These are phyloP conservation scores for Stagonosporopsis vannaccii DNA, from an alignment of 2,329 filamentous ascomycete species.

Conservation along the genomic window DNA sequence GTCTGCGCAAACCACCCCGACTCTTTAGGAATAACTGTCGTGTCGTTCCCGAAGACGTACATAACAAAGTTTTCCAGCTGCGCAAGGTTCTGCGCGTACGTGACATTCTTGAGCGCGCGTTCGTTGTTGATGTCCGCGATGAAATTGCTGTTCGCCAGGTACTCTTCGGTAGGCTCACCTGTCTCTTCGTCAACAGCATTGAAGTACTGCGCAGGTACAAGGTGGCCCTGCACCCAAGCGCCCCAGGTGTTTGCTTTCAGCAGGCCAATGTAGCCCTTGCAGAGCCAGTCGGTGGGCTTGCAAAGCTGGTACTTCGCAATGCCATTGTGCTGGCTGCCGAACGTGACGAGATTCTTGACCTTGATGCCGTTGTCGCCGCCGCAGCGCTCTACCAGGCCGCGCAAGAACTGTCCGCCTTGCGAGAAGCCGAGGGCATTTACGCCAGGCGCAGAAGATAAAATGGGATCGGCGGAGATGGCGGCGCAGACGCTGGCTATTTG, in stretches of 20 bases:
- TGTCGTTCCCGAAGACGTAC: slow-evolving; percentile 88
- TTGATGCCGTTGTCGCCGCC: slow-evolving; percentile 64
- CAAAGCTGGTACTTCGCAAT: slow-evolving; percentile 85
- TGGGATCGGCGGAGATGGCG: slow-evolving; percentile 76
- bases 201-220: slow-evolving; percentile 96
- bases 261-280: slow-evolving; percentile 78
- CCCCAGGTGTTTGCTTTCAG: slow-evolving; percentile 84
- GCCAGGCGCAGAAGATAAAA: slow-evolving; percentile 80
- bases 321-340: slow-evolving; percentile 91
- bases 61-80: slow-evolving; percentile 80
- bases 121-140: slow-evolving; percentile 98
- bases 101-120: slow-evolving; percentile 73
- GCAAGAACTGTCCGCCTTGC: slow-evolving; percentile 95
- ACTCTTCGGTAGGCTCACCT: slow-evolving; percentile 64
- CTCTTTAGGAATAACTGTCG: slow-evolving; percentile 87
- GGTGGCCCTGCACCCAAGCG: slow-evolving; percentile 74
- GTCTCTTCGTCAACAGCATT: slow-evolving; percentile 69
- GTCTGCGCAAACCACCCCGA: slow-evolving; percentile 85
- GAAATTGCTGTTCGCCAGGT: slow-evolving; percentile 84
- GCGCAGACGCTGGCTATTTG: slow-evolving; percentile 81
- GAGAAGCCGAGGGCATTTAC: slow-evolving; percentile 94
- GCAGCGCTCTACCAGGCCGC: slow-evolving; percentile 87
- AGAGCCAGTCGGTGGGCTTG: slow-evolving; percentile 75
- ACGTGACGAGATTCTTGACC: slow-evolving; percentile 82
- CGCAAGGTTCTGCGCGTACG: slow-evolving; percentile 75